Conservation (phyloP, 163 green algal species). For the Trebouxiophyceae sp. region DNA sequence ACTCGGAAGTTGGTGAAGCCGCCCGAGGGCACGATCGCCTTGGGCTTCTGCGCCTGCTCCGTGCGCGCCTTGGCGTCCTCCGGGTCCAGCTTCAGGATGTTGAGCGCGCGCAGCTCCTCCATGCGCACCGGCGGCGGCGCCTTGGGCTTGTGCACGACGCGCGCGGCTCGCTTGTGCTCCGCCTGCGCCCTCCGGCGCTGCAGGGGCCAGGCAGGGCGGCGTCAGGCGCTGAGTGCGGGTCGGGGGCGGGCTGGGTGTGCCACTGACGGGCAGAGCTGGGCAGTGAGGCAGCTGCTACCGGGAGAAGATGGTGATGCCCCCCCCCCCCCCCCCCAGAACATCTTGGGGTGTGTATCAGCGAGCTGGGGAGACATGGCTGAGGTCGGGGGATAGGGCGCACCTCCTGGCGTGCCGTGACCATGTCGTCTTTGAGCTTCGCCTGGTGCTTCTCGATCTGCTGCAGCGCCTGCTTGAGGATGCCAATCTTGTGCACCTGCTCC, state of each 20-base stretch:
- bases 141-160: not conserved
- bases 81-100: not conserved
- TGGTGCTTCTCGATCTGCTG: not conserved
- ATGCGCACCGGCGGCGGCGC: not conserved
- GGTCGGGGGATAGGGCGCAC: too few relatives aligned
- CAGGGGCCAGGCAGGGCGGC: too few relatives aligned
- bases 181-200: not conserved
- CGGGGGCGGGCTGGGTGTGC: too few relatives aligned
- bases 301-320: too few relatives aligned
- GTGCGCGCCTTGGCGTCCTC: conserved; percentile 2
- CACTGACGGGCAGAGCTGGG: too few relatives aligned
- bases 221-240: too few relatives aligned
- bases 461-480: not conserved
- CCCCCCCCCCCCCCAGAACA: too few relatives aligned
- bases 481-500: conserved; percentile 1
- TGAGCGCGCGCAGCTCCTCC: conserved; percentile 7
- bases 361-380: too few relatives aligned
- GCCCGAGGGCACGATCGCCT: conserved; percentile 2
- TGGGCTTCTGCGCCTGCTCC: conserved; percentile 1
- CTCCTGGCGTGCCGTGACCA: not conserved
- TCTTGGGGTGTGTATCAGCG: too few relatives aligned
- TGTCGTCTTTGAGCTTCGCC: not conserved
- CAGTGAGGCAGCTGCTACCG: too few relatives aligned
- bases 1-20: conserved; percentile 4
- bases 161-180: not conserved